These are phyloP conservation scores for Aspergillus bridgeri DNA, from an alignment of 495 filamentous ascomycete genomes.

Conservation along the genomic window DNA sequence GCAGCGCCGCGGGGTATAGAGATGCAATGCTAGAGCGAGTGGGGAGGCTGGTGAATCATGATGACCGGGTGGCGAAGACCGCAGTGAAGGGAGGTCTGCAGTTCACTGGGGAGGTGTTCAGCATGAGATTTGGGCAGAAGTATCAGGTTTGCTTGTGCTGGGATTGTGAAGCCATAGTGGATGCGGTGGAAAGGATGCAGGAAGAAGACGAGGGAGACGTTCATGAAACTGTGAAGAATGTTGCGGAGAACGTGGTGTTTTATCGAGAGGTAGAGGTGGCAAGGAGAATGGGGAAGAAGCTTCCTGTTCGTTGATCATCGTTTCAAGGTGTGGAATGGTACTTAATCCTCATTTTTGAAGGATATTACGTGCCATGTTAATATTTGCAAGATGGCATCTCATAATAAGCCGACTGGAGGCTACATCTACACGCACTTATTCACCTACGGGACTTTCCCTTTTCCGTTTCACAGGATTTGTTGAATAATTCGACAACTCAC, in stretches of 20 bases:
- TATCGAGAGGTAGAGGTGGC: conserved; percentile 6
- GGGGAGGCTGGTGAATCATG: conserved; percentile 20
- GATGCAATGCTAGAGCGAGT: conserved; percentile 4
- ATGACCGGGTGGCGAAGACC: conserved; percentile 6
- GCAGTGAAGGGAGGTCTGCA: conserved; percentile 9
- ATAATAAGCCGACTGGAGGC: too few relatives aligned
- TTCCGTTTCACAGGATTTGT: too few relatives aligned
- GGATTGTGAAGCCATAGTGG: conserved; percentile 11
- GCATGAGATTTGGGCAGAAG: conserved; percentile 11
- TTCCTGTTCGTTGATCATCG: conserved; percentile 1
- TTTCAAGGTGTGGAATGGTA: too few relatives aligned
- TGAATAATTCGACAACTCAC: too few relatives aligned
- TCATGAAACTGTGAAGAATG: neutral
- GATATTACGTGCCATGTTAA: too few relatives aligned
- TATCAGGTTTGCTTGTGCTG: conserved; percentile 10
- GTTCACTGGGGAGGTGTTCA: conserved; percentile 16
- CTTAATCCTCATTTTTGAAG: too few relatives aligned
- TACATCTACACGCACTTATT: too few relatives aligned
- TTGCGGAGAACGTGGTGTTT: conserved; percentile 1
- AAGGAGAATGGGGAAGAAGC: neutral
- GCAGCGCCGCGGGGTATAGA: conserved; percentile 14
- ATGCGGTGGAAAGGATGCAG: neutral
- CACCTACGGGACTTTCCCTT: too few relatives aligned
- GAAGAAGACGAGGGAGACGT: neutral
- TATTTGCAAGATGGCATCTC: too few relatives aligned